phyloP scores from a whole-genome alignment of 2,329 filamentous ascomycete species.

The Scopulariopsis brevicaulis region DNA sequence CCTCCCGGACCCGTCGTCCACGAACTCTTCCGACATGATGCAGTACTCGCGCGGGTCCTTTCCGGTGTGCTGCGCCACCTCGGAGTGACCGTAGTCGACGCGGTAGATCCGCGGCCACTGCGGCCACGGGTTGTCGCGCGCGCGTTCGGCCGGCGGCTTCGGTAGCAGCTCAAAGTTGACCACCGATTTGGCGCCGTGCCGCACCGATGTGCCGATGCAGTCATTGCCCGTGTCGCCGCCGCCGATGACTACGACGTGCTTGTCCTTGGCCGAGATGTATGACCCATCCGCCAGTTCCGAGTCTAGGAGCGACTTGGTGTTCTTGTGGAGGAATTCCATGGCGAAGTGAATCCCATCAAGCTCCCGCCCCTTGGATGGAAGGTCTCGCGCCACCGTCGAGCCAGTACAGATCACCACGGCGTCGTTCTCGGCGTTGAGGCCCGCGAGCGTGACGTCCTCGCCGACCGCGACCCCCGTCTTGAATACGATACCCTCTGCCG shows the following conservation, averaged over 20 bases:
- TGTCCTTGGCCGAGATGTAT: slow-evolving; percentile 92
- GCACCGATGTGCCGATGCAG: slow-evolving; percentile 92
- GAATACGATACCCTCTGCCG: slow-evolving; percentile 75
- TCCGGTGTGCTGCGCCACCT: slow-evolving; percentile 93
- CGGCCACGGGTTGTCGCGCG: slow-evolving; percentile 92
- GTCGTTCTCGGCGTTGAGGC: slow-evolving; percentile 63
- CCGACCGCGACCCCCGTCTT: slow-evolving; percentile 69
- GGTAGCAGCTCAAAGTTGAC: slow-evolving; percentile 94
- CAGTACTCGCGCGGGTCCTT: slow-evolving; percentile 95
- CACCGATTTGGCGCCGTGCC: slow-evolving; percentile 90
- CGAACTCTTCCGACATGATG: slow-evolving; percentile 96
- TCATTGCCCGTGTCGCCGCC: slow-evolving; percentile 97
- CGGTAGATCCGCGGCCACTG: slow-evolving; percentile 98
- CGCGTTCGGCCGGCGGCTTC: slow-evolving; percentile 83
- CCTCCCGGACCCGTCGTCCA: slow-evolving; percentile 74
- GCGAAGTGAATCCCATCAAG: slow-evolving; percentile 88
- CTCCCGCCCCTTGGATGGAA: slow-evolving; percentile 81
- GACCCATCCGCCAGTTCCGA: slow-evolving; percentile 72
- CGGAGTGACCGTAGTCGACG: slow-evolving; percentile 93
- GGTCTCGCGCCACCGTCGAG: slow-evolving; percentile 83
- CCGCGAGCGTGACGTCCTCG: slow-evolving; percentile 59
- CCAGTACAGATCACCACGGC: slow-evolving; percentile 87
- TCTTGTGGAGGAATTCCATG: slow-evolving; percentile 95
- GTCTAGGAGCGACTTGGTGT: slow-evolving; percentile 95
- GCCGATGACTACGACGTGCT: slow-evolving; percentile 92